These are phyloP conservation scores for Microdochium paspali DNA, from an alignment of 2,329 filamentous ascomycete genomes.

Conservation along the genomic window DNA sequence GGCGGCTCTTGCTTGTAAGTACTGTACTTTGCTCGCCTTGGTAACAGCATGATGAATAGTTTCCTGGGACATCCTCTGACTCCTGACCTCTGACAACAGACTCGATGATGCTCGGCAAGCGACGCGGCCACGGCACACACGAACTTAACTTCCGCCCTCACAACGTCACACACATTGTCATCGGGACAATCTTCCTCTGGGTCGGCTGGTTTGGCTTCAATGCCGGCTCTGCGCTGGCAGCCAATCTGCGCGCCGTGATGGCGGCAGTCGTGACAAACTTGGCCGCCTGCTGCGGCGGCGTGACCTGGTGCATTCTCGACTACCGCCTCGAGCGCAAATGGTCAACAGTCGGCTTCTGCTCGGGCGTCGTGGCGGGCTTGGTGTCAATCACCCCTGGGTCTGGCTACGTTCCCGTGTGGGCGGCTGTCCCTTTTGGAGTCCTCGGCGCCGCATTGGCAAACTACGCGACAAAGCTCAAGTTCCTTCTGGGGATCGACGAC, in stretches of 20 bases:
- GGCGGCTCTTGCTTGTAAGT: constrained; percentile 65
- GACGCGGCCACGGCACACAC: constrained; percentile 74
- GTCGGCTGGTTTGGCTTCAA: constrained; percentile 97
- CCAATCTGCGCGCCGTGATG: constrained; percentile 79
- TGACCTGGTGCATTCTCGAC: constrained; percentile 84
- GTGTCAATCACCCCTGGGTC: constrained; percentile 85
- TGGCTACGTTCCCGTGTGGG: constrained; percentile 75
- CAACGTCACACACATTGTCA: constrained; percentile 86
- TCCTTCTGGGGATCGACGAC: constrained; percentile 70
- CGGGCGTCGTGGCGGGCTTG: constrained; percentile 76
- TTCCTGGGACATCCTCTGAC: too few species aligned
- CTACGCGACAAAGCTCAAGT: constrained; percentile 87
- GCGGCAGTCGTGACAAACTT: constrained; percentile 80
- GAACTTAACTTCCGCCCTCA: constrained; percentile 88
- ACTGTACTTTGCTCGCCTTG: too few species aligned
- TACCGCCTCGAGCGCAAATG: constrained; percentile 85
- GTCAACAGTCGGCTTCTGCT: constrained; percentile 91
- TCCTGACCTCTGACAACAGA: too few species aligned
- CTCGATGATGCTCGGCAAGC: constrained; percentile 83
- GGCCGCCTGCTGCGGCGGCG: constrained; percentile 72
- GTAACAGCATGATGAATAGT: too few species aligned
- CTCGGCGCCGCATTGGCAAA: constrained; percentile 72
- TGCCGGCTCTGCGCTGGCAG: constrained; percentile 70
- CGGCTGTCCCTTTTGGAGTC: constrained; percentile 70
- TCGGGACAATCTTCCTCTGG: constrained; percentile 90